Conservation (phyloP, 2,329 filamentous ascomycete species). For the Pseudopyricularia javanii region DNA sequence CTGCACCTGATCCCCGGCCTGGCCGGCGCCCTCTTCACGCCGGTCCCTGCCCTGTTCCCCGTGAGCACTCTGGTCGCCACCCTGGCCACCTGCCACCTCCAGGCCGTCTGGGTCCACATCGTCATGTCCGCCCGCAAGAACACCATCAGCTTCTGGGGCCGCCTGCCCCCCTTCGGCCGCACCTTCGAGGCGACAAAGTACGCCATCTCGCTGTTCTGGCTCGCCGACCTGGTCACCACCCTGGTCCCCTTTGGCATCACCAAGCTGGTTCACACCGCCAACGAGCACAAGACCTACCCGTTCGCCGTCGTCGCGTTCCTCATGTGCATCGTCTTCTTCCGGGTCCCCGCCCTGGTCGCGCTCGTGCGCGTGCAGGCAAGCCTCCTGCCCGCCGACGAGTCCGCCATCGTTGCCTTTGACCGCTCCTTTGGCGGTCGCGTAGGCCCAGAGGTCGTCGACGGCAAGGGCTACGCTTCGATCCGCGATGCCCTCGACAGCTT, state of each 20-base stretch:
- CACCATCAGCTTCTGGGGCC: slow-evolving; percentile 49
- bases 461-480: slow-evolving; percentile 58
- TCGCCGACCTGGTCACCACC: slow-evolving; percentile 37
- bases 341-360: slow-evolving; percentile 65
- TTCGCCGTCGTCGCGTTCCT: slow-evolving; percentile 32
- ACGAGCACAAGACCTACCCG: slow-evolving; percentile 30
- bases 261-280: slow-evolving; percentile 28
- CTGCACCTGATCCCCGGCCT: slow-evolving; percentile 18
- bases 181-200: slow-evolving; percentile 57
- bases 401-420: slow-evolving; percentile 84
- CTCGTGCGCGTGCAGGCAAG: slow-evolving; percentile 79
- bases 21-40: slow-evolving; percentile 24
- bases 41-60: slow-evolving; percentile 16
- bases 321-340: slow-evolving; percentile 44
- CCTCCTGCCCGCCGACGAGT: slow-evolving; percentile 67
- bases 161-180: slow-evolving; percentile 53
- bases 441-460: slow-evolving; percentile 61
- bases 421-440: slow-evolving; percentile 71
- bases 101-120: slow-evolving; percentile 74
- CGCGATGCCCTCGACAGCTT: slow-evolving; percentile 72
- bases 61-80: slow-evolving; percentile 38
- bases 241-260: slow-evolving; percentile 34
- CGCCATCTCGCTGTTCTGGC: slow-evolving; percentile 52
- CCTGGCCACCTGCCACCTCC: slow-evolving; percentile 53
- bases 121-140: slow-evolving; percentile 61